Evolutionary conservation across 768 basidiomycete genomes (phyloP), one percentile per base, ranked within the genome.

Genomic region (Leccinum obscurum): DNA sequence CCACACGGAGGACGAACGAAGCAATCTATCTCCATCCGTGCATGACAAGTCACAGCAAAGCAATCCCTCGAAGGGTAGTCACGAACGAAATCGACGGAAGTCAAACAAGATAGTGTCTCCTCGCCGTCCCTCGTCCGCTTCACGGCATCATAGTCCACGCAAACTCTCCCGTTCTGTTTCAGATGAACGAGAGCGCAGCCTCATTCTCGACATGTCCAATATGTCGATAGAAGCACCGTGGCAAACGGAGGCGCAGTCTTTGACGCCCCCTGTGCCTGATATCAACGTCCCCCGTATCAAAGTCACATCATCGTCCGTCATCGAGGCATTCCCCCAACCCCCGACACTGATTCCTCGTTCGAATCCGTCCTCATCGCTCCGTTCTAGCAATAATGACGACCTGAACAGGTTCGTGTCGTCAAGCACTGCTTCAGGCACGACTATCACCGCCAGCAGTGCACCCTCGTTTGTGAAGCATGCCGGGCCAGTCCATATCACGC

Each of bases 401-500:
- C 79, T 95, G 50, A 92, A 90, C 68, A 89, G 95, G 26, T 93
- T 92, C 68, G 92, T 95, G 9, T 95, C 94, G 6, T 89, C 92
- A 14, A 92, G 93, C 67, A 95, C 94, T 9, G 81, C 85, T 34
- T 92, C 90, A 4, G 82, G 81, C 17, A 90, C 89, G 13, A 90
- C 88, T 17, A 71, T 89, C 54, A 90, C 88, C 11, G 77, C 83
- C 4, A 85, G 85, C 44, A 90, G 89, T 64, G 86, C 86, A 0
- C 86, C 85, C 1, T 94, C 93, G 4, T 94, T 91, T 70, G 85
- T 90, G 44, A 96, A 96, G 75, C 90, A 92, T 64, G 72, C 87
- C 32, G 90, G 91, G 5, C 88, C 90, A 3, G 82, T 85, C 39
- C 89, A 90, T 64, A 88, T 93, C 56, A 86, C 85, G 55, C 88